Percentiles rank a stretch among this genome's conserved stretches.
These are phyloP conservation scores for Starmerella sirachaensis DNA, from an alignment of 805 yeast genomes.

Conservation along the genomic window DNA sequence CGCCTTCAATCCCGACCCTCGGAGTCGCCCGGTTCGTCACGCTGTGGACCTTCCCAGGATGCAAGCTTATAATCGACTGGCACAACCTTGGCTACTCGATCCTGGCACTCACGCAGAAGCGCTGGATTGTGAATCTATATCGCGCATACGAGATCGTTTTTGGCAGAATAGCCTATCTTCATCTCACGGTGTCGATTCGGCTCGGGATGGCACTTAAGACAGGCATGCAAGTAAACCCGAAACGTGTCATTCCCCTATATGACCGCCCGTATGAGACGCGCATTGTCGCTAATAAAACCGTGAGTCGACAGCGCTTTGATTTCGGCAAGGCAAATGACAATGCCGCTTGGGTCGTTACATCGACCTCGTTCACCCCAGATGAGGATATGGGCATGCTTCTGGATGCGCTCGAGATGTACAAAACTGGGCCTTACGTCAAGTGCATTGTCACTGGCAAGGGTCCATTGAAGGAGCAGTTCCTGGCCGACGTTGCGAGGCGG, in stretches of 20 bases:
- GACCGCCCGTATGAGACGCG: constrained; percentile 70
- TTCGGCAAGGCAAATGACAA: constrained; percentile 37
- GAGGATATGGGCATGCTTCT: constrained; percentile 69
- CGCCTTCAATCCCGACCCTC: constrained; percentile 81
- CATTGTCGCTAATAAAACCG: constrained; percentile 34
- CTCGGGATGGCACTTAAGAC: constrained; percentile 51
- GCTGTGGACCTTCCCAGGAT: constrained; percentile 37
- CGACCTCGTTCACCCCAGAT: constrained; percentile 93
- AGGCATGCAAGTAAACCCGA: constrained; percentile 41
- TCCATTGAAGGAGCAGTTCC: constrained; percentile 52
- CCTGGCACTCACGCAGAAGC: constrained; percentile 42
- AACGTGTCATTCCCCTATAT: constrained; percentile 53
- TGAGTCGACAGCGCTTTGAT: constrained; percentile 30
- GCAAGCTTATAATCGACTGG: constrained; percentile 81
- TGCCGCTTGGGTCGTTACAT: constrained; percentile 62
- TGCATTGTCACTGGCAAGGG: constrained; percentile 97
- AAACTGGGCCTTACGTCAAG: constrained; percentile 35
- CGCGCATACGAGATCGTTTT: constrained; percentile 51
- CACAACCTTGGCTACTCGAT: constrained; percentile 87
- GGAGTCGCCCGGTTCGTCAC: constrained; percentile 48
- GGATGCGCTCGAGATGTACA: constrained; percentile 43
- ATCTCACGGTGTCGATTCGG: constrained; percentile 67
- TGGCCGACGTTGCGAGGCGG: constrained; percentile 35
- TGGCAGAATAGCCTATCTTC: constrained; percentile 52
- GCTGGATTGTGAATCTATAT: constrained; percentile 36